Percentiles rank a stretch among this genome's conserved stretches.
These are phyloP conservation scores for Eucalyptus pauciflora DNA, from an alignment of 345 rosid species.

Conservation along the genomic window DNA sequence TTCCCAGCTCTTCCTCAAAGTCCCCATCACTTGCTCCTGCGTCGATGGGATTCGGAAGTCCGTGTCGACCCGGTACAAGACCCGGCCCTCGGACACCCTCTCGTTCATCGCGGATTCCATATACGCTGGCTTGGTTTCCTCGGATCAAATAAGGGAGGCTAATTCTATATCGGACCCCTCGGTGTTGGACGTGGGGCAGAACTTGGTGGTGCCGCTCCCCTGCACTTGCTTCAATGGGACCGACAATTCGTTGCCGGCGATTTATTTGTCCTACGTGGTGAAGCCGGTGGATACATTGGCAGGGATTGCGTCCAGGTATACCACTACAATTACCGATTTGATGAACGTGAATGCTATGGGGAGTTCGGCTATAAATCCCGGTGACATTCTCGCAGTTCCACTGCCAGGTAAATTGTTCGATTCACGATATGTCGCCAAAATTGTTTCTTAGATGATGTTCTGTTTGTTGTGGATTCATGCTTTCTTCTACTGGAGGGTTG, in stretches of 20 bases:
- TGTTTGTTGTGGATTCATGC: not conserved
- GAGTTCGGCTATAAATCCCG: conserved; percentile 45
- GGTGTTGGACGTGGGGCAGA: conserved; percentile 64
- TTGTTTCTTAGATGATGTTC: not conserved
- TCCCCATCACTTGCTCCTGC: conserved; percentile 79
- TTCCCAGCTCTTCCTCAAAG: conserved; percentile 59
- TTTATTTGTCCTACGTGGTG: conserved; percentile 82
- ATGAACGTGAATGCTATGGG: conserved; percentile 97
- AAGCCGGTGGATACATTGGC: conserved; percentile 49
- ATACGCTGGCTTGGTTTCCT: conserved; percentile 74
- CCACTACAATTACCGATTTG: conserved; percentile 77
- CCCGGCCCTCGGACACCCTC: conserved; percentile 73
- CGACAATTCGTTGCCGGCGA: conserved; percentile 71
- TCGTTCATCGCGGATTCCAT: conserved; percentile 48
- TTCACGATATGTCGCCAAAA: too few relatives aligned
- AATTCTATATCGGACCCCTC: conserved; percentile 60
- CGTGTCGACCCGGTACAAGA: conserved; percentile 63
- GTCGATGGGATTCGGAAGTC: conserved; percentile 90
- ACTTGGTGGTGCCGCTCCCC: conserved; percentile 71
- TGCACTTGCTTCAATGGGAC: conserved; percentile 92
- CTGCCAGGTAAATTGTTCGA: conserved; percentile 39
- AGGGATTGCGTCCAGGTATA: conserved; percentile 58
- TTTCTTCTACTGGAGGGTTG: not conserved
- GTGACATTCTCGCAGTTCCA: conserved; percentile 84
- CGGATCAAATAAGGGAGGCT: conserved; percentile 83